These are phyloP conservation scores for Epichloe scottii DNA, from an alignment of 2,329 filamentous ascomycete species.

Conservation along the genomic window DNA sequence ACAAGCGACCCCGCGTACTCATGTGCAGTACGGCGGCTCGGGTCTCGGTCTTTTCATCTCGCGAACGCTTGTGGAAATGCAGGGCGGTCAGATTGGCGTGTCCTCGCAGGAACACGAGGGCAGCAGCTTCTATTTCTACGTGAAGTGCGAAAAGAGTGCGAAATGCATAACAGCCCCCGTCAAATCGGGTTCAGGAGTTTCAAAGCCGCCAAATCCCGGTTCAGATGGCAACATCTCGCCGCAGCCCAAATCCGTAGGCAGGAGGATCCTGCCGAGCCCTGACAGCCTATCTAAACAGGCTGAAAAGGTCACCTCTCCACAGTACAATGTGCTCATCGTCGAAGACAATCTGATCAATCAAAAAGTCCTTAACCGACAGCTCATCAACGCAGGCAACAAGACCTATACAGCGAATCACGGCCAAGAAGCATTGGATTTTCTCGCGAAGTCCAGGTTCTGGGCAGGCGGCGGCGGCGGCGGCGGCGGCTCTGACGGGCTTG, in stretches of 20 bases:
- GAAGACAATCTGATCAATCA: slow-evolving; percentile 58
- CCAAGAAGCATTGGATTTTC: slow-evolving; percentile 44
- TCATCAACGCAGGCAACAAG: slow-evolving; percentile 45
- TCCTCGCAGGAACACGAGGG: slow-evolving; percentile 16
- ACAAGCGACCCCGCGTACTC: slow-evolving; percentile 53
- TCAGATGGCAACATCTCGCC: not conserved
- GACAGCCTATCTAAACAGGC: not conserved
- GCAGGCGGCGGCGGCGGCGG: slow-evolving; percentile 31
- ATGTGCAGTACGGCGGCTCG: slow-evolving; percentile 59
- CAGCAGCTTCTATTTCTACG: slow-evolving; percentile 6
- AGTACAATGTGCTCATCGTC: slow-evolving; percentile 47
- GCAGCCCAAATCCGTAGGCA: not conserved
- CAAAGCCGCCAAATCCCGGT: not conserved
- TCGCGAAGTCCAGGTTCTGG: slow-evolving; percentile 45
- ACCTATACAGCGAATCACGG: slow-evolving; percentile 54
- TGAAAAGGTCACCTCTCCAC: slow-evolving; percentile 10
- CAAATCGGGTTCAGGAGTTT: not conserved
- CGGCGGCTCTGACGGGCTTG: slow-evolving; percentile 29
- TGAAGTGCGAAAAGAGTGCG: not conserved
- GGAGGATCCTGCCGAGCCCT: not conserved
- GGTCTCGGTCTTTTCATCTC: slow-evolving; percentile 65
- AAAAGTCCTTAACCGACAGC: slow-evolving; percentile 46
- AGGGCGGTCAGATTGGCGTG: slow-evolving; percentile 67
- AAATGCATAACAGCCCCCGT: not conserved
- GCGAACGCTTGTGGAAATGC: slow-evolving; percentile 59